Evolutionary conservation across 306 rosid species (phyloP), one percentile per base, ranked within the genome.

Genomic region (Begonia loranthoides): DNA sequence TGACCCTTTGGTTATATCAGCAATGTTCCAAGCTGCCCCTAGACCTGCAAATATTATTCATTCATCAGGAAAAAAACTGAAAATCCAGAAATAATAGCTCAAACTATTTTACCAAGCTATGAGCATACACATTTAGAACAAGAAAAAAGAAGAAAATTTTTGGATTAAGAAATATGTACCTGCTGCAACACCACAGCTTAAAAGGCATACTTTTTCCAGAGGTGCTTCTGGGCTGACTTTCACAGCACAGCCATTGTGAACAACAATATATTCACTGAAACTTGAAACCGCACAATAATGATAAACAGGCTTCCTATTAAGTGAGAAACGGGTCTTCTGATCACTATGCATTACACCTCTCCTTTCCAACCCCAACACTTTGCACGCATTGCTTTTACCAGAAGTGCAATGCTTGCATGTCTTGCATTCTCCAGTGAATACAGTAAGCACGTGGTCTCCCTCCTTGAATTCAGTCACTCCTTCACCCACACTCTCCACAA

Each of bases 211-310:
- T 67, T 78, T 86, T 56, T 80, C 92, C 21, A 90, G 88, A 74
- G 99, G 94, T 17, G 55, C 85, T 51, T 45, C 52, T 0, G 76
- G 67, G 71, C 69, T 70, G 67, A 90, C 59, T 76, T 78, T 86
- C 60, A 90, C 99, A 13, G 94, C 95, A 78, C 99, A 90, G 57
- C 99, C 99, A 10, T 92, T 80, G 73, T 90, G 94, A 62, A 90
- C 92, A 24, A 80, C 95, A 13, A 79, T 82, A 28, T 90, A 90
- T 59, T 85, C 94, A 41, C 95, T 85, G 77, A 90, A 90, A 74
- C 97, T 90, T 54, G 97, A 90, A 66, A 90, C 95, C 2, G 83
- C 97, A 65, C 95, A 90, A 72, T 85, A 90, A 61, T 90, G 97
- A 67, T 77, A 90, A 54, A 90, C 12, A 13, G 94, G 94, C 59